phyloP scores from a whole-genome alignment of 306 rosid genomes.

The Cucurbita argyrosperma region DNA sequence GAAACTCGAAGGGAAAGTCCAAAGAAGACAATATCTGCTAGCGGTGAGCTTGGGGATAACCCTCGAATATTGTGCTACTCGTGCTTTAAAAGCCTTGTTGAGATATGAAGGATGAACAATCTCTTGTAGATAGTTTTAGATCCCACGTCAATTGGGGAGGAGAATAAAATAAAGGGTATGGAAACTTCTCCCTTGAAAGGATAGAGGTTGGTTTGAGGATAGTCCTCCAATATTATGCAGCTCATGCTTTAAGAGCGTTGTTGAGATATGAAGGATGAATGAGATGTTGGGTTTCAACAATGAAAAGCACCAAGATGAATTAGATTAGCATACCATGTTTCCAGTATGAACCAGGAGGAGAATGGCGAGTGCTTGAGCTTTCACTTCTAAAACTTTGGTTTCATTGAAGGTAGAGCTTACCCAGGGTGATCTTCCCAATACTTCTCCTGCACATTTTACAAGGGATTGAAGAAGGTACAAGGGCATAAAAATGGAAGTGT shows the following conservation, averaged over 20 bases:
- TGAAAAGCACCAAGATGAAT: not conserved
- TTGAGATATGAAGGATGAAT: not conserved
- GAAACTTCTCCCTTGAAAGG: no score
- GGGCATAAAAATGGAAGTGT: not conserved
- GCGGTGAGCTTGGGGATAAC: not conserved
- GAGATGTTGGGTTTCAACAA: not conserved
- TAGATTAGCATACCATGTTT: not conserved
- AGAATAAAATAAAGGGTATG: no score
- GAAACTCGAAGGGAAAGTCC: no score
- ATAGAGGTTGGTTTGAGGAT: no score
- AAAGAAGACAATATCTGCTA: no score
- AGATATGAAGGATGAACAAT: no score
- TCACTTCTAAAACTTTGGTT: conserved; percentile 49
- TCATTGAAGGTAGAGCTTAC: conserved; percentile 59
- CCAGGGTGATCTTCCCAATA: conserved; percentile 94
- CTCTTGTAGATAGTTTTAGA: no score
- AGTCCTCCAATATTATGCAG: not conserved
- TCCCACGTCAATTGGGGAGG: no score
- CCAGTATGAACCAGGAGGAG: not conserved
- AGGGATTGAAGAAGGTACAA: not conserved
- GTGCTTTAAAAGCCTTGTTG: not conserved
- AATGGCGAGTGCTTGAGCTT: conserved; percentile 1
- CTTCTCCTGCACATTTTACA: conserved; percentile 46
- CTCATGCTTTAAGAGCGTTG: not conserved
- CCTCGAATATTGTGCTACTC: not conserved